Base-by-base conservation (phyloP, 2,329 filamentous ascomycete species). In the Zasmidium citrigriseum region DNA sequence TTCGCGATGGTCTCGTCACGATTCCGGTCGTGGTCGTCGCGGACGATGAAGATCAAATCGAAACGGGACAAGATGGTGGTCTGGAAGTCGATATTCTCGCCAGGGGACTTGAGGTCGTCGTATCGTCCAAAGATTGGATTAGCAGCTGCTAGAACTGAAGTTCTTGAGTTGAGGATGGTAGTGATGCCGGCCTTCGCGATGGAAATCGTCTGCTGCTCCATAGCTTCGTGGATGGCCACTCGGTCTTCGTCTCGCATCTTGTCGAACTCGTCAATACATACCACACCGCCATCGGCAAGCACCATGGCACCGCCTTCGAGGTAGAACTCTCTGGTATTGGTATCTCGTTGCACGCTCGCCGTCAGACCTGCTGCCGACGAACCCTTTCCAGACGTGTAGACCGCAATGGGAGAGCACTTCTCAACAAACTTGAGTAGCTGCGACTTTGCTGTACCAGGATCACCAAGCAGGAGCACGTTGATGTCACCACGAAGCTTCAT, bases 11-110 rank as follows among this genome's bases (percentile, higher is more conserved):
- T 88, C 78, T 97, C 91, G 72, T 99, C 95, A 70, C 93, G 90
- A 57, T 86, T 88, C 46, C 91, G 85, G 62, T 93, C 91, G 74
- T 99, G 95, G 62, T 96, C 92, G 74, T 99, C 95, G 67, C 90
- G 91, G 62, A 99, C 93, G 66, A 99, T 97, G 80, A 98, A 99
- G 65, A 99, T 98, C 91, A 99, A 97, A 76, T 99, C 95, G 74
- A 99, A 99, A 83, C 95, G 90, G 2, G 93, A 98, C 65, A 99
- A 74, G 70, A 99, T 98, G 2, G 95, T 99, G 0, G 95, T 99
- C 72, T 99, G 95, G 77, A 99, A 99, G 76, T 99, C 95, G 66
- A 99, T 99, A 73, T 99, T 99, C 76, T 99, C 95, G 59, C 95
- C 95, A 0, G 95, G 95, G 0, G 90, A 92, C 76, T 98, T 98